A percentile compares a stretch with the other conserved stretches of the same genome.
These are phyloP conservation scores for Abrus precatorius DNA, from an alignment of 306 rosid species.

Conservation along the genomic window DNA sequence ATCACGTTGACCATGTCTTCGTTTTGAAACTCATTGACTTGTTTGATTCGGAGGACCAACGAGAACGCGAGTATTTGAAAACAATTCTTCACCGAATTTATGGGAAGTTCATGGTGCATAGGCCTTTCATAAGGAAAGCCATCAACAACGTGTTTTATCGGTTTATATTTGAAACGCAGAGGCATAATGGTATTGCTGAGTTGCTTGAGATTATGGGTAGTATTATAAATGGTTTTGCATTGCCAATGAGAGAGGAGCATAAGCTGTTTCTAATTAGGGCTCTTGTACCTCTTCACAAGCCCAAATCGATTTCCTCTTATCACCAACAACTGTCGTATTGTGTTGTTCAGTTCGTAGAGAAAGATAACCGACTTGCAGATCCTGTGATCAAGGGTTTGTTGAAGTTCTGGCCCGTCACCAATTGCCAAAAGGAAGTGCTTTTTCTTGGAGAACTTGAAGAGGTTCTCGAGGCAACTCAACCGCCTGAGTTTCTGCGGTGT, in stretches of 20 bases:
- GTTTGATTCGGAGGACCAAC: conserved; percentile 80
- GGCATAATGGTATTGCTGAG: conserved; percentile 72
- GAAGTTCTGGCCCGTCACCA: conserved; percentile 81
- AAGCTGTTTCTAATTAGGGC: conserved; percentile 67
- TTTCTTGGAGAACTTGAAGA: conserved; percentile 75
- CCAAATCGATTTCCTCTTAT: conserved; percentile 55
- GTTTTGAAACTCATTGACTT: conserved; percentile 65
- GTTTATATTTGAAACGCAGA: conserved; percentile 76
- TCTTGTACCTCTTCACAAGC: conserved; percentile 77
- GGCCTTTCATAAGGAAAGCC: conserved; percentile 79
- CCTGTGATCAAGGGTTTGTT: conserved; percentile 70
- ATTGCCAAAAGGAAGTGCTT: conserved; percentile 81
- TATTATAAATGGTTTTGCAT: conserved; percentile 70
- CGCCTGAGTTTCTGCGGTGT: conserved; percentile 60
- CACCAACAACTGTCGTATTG: conserved; percentile 74
- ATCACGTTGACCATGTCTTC: conserved; percentile 65
- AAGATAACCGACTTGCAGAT: conserved; percentile 71
- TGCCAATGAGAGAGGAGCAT: conserved; percentile 86
- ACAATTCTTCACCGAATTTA: conserved; percentile 72
- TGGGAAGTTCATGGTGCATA: conserved; percentile 78
- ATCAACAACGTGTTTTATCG: conserved; percentile 73
- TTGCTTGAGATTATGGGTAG: conserved; percentile 76
- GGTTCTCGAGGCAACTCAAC: conserved; percentile 65
- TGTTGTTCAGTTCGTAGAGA: conserved; percentile 75
- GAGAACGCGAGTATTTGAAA: conserved; percentile 77